Conservation (phyloP, 1,284 basidiomycete species). For the Cryptococcus depauperatus region DNA sequence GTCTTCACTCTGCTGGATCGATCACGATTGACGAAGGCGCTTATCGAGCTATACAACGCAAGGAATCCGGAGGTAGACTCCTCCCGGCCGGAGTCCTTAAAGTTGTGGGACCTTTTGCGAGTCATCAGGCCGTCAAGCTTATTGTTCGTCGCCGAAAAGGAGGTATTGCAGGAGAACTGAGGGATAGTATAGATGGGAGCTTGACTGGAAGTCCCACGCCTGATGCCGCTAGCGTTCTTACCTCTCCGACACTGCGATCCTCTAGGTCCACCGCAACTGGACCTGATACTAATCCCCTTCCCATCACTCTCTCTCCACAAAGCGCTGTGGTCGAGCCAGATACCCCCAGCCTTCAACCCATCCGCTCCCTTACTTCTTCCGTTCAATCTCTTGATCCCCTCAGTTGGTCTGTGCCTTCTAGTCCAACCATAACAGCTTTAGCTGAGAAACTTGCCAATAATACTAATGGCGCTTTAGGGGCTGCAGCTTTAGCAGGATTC, state of each 20-base stretch:
- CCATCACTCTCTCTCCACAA: slow-evolving; percentile 4
- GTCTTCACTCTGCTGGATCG: slow-evolving; percentile 75
- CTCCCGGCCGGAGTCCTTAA: slow-evolving; percentile 83
- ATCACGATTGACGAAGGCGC: slow-evolving; percentile 79
- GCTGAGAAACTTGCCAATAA: slow-evolving; percentile 20
- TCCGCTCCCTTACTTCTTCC: slow-evolving; percentile 39
- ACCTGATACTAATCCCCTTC: not conserved
- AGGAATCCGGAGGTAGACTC: slow-evolving; percentile 80
- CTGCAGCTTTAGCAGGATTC: too few species aligned
- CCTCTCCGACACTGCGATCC: slow-evolving; percentile 9
- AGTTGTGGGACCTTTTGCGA: slow-evolving; percentile 81
- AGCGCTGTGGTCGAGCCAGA: slow-evolving; percentile 20
- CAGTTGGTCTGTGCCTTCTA: slow-evolving; percentile 23
- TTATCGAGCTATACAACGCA: slow-evolving; percentile 69
- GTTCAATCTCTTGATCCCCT: slow-evolving; percentile 44
- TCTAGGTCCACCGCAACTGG: slow-evolving; percentile 5
- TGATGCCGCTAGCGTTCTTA: not conserved
- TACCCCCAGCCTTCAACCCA: slow-evolving; percentile 41
- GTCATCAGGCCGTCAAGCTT: slow-evolving; percentile 86
- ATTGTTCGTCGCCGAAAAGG: slow-evolving; percentile 51
- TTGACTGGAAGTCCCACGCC: slow-evolving; percentile 11
- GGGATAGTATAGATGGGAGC: slow-evolving; percentile 11
- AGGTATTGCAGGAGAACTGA: not conserved
- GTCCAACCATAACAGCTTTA: slow-evolving; percentile 29
- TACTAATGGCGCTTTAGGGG: not conserved